Conservation (phyloP, 2,329 filamentous ascomycete genomes). For the Epichloe amarillans region DNA sequence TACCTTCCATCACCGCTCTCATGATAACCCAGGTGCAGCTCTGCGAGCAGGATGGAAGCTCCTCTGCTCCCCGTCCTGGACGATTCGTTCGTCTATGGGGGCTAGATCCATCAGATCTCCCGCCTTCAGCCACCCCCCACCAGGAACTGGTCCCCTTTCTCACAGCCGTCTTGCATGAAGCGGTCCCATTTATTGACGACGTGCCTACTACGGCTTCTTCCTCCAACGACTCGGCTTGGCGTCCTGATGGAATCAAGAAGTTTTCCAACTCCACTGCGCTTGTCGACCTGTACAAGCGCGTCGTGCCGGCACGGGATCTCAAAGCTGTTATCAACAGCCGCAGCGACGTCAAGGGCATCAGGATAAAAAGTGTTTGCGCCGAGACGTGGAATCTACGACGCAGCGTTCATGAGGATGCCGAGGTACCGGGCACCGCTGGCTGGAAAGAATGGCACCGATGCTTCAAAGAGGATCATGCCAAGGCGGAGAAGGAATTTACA, state of each 20-base stretch:
- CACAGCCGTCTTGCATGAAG: slow-evolving; percentile 40
- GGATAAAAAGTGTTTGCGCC: slow-evolving; percentile 9
- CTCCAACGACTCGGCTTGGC: slow-evolving; percentile 27
- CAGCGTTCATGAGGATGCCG: slow-evolving; percentile 44
- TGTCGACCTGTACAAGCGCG: slow-evolving; percentile 40
- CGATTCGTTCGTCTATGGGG: slow-evolving; percentile 42
- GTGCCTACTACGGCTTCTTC: slow-evolving; percentile 22
- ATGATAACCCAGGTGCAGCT: slow-evolving; percentile 3
- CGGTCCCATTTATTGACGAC: slow-evolving; percentile 42
- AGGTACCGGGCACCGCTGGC: slow-evolving; percentile 37
- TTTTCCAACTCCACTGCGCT: slow-evolving; percentile 34
- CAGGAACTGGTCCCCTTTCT: slow-evolving; percentile 39
- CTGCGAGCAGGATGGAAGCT: slow-evolving; percentile 6
- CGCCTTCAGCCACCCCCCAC: slow-evolving; percentile 22
- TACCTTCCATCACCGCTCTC: neutral
- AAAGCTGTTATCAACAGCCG: slow-evolving; percentile 22
- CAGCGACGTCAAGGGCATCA: slow-evolving; percentile 13
- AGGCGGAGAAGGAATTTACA: slow-evolving; percentile 27
- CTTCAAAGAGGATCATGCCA: slow-evolving; percentile 38
- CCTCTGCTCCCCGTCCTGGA: slow-evolving; percentile 18
- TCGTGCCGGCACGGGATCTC: slow-evolving; percentile 31
- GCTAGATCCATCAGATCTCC: slow-evolving; percentile 33
- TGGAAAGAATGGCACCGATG: slow-evolving; percentile 50
- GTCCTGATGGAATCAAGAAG: slow-evolving; percentile 33
- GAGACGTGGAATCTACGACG: slow-evolving; percentile 54